Conservation (phyloP, 257 asterid species). For the Nemophila menziesii region DNA sequence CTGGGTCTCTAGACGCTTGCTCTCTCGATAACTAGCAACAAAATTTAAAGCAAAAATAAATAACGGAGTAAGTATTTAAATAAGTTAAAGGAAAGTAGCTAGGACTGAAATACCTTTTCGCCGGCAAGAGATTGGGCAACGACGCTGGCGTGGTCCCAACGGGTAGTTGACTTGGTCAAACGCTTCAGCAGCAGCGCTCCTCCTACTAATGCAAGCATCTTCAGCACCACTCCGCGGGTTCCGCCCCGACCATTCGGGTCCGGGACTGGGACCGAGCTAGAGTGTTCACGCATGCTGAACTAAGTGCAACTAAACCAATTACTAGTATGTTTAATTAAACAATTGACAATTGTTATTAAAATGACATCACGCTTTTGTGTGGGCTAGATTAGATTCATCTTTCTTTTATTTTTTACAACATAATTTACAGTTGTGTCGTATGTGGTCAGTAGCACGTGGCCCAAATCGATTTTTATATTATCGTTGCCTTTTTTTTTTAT, state of each 20-base stretch:
- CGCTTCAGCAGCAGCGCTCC: constrained; percentile 87
- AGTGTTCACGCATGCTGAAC: constrained; percentile 53
- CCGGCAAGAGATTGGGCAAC: constrained; percentile 92
- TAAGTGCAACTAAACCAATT: too few relatives aligned
- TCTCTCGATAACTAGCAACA: constrained; percentile 65
- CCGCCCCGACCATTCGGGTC: constrained; percentile 60
- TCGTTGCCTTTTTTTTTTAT: too few relatives aligned
- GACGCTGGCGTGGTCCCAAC: constrained; percentile 90
- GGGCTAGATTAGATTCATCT: too few relatives aligned
- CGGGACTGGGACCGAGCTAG: constrained; percentile 36
- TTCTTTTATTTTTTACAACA: too few relatives aligned
- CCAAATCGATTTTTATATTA: too few relatives aligned
- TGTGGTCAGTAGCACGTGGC: too few relatives aligned
- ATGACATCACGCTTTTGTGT: too few relatives aligned
- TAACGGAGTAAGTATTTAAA: background rate
- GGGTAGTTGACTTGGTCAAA: constrained; percentile 89
- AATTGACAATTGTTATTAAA: too few relatives aligned
- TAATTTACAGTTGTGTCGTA: too few relatives aligned
- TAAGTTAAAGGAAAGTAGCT: too few relatives aligned
- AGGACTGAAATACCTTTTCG: constrained; percentile 48
- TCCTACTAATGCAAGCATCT: constrained; percentile 64
- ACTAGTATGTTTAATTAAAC: too few relatives aligned
- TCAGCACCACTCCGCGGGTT: constrained; percentile 67
- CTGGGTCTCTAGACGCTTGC: constrained; percentile 95
- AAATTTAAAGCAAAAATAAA: constrained; percentile 1